Base-by-base conservation (phyloP, 257 asterid species). In the Gentiana dahurica region DNA sequence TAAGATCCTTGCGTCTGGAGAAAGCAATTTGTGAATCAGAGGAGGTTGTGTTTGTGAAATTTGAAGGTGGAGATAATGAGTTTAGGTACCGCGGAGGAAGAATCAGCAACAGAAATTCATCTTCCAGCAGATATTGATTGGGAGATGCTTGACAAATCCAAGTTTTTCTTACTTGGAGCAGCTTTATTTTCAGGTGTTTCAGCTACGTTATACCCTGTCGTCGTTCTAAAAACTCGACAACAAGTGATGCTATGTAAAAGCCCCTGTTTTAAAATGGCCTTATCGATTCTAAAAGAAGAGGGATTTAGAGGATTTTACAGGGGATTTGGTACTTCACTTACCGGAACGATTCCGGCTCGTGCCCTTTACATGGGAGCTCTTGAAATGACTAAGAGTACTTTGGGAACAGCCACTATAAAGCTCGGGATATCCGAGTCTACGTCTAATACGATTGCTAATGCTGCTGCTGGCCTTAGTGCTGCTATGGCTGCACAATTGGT, bases 101-200 rank as follows among this genome's bases (percentile, higher is more conserved):
- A 86, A 60, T 80, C 98, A 47, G 78, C 94, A 24, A 35, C 94
- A 44, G 84, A 83, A 71, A 83, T 88, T 61, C 89, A 87, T 74
- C 88, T 92, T 43, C 95, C 98, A 13, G 94, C 95, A 34, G 98
- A 88, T 58, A 70, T 92, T 63, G 85, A 88, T 55, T 12, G 34
- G 48, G 48, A 12, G 15, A 35, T 53, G 44, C 38, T n/a, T n/a
- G 6, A 33, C 34, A 13, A 4, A 50, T 2, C 34, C 54, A 36
- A 8, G 59, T 12, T 92, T 60, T 88, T 92, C 81, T 63, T 85
- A 73, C 93, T 92, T 3, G 94, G 99, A 0, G 99, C 99, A 1
- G 97, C 94, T 0, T 66, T 92, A 43, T 92, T 92, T 73, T 92
- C 99, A 0, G 90, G 94, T 12, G 95, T 92, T 45, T 92, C 97